Conservation (phyloP, 2,329 filamentous ascomycete genomes). For the Ophiostoma perfectum region DNA sequence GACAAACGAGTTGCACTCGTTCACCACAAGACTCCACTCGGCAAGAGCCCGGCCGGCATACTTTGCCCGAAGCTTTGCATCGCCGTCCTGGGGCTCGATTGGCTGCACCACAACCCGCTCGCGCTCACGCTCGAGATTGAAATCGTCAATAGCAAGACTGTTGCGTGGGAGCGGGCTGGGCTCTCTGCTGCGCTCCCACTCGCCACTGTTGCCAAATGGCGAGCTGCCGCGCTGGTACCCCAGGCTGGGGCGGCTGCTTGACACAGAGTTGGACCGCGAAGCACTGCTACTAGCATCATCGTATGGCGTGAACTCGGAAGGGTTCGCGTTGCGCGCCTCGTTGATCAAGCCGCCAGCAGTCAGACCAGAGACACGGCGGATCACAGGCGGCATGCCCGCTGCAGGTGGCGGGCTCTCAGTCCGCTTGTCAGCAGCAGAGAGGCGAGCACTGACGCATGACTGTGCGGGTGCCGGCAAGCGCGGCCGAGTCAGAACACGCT, state of each 20-base stretch:
- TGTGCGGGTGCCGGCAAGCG: slow-evolving; percentile 67
- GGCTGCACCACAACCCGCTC: slow-evolving; percentile 31
- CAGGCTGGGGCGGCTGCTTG: slow-evolving; percentile 19
- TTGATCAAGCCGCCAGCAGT: slow-evolving; percentile 43
- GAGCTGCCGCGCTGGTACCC: slow-evolving; percentile 14
- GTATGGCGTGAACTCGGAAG: slow-evolving; percentile 18
- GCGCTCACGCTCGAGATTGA: slow-evolving; percentile 13
- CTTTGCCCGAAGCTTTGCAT: slow-evolving; percentile 44
- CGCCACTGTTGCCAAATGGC: slow-evolving; percentile 12
- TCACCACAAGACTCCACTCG: slow-evolving; percentile 70
- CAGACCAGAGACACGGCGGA: slow-evolving; percentile 45
- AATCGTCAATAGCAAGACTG: slow-evolving; percentile 17
- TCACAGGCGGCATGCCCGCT: slow-evolving; percentile 39
- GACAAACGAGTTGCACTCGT: slow-evolving; percentile 76
- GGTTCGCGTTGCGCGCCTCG: slow-evolving; percentile 47
- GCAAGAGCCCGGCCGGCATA: slow-evolving; percentile 70
- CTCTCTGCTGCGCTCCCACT: slow-evolving; percentile 9
- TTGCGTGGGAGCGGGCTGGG: not conserved
- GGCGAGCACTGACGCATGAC: slow-evolving; percentile 46
- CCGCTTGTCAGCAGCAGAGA: slow-evolving; percentile 30
- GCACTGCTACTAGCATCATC: slow-evolving; percentile 21
- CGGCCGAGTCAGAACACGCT: slow-evolving; percentile 61
- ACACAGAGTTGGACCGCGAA: slow-evolving; percentile 21
- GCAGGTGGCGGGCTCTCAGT: slow-evolving; percentile 38
- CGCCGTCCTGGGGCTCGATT: slow-evolving; percentile 40